Evolutionary conservation across 768 basidiomycete species (phyloP).

Genomic region (Agaricus sinodeliciosus): DNA sequence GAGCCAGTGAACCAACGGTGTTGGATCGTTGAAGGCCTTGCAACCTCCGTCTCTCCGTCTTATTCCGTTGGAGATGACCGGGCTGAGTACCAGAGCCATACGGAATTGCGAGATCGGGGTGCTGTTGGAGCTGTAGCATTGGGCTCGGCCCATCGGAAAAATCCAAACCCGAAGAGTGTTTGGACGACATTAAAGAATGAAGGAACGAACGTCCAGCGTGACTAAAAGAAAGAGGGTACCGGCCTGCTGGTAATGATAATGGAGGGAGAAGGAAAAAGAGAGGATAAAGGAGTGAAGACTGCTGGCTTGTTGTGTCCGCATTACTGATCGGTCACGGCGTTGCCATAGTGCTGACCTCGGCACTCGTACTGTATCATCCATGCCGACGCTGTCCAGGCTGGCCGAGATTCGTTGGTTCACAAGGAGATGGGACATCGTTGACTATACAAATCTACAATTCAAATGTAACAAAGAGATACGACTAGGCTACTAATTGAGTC

Average conservation of each 20-base stretch:
- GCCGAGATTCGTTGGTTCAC: background rate
- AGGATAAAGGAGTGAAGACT: slow-evolving; percentile 1
- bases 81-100: slow-evolving; percentile 25
- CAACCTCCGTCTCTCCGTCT: slow-evolving; percentile 73
- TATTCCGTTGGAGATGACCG: slow-evolving; percentile 71
- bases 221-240: slow-evolving; percentile 34
- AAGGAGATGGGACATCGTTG: too few relatives aligned
- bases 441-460: too few relatives aligned
- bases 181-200: slow-evolving; percentile 22
- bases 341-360: slow-evolving; percentile 4
- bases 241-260: slow-evolving; percentile 36
- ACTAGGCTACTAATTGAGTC: too few relatives aligned
- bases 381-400: background rate
- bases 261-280: slow-evolving; percentile 19
- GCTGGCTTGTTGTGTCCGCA: background rate
- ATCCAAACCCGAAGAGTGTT: slow-evolving; percentile 59
- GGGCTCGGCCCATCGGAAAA: slow-evolving; percentile 49
- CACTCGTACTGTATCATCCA: too few relatives aligned
- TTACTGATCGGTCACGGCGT: slow-evolving; percentile 5
- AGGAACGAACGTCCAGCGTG: slow-evolving; percentile 32
- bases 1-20: slow-evolving; percentile 25
- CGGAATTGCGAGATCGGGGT: slow-evolving; percentile 36
- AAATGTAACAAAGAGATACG: too few relatives aligned
- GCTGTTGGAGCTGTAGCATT: slow-evolving; percentile 38
- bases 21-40: slow-evolving; percentile 76